Percentiles rank a stretch among this genome's conserved stretches.
These are phyloP conservation scores for Aschersonia sp. DNA, from an alignment of 2,329 filamentous ascomycete species.

Conservation along the genomic window DNA sequence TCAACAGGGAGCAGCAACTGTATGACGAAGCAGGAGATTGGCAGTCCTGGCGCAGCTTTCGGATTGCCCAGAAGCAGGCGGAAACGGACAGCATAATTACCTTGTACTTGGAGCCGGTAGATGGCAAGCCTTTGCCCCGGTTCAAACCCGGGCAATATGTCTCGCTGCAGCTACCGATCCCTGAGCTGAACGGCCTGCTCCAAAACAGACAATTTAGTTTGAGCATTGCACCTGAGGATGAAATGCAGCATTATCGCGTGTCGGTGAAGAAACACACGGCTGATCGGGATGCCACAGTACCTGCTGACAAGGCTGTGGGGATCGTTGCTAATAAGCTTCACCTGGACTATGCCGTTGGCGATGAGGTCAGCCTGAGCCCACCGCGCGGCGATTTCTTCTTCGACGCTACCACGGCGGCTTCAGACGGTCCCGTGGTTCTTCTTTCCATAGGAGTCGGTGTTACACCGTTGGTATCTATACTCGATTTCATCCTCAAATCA, in stretches of 20 bases:
- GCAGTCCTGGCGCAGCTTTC: constrained; percentile 35
- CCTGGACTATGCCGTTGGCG: constrained; percentile 30
- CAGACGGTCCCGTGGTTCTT: constrained; percentile 43
- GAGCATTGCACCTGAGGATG: constrained; percentile 37
- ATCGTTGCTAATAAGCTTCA: constrained; percentile 40
- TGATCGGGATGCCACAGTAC: constrained; percentile 14
- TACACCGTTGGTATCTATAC: constrained; percentile 51
- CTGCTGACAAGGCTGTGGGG: constrained; percentile 24
- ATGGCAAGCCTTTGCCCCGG: constrained; percentile 37
- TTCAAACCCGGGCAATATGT: constrained; percentile 64
- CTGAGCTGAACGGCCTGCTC: constrained; percentile 39
- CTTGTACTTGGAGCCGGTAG: constrained; percentile 53
- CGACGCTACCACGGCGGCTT: constrained; percentile 25
- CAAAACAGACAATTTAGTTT: constrained; percentile 68
- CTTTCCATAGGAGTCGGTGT: constrained; percentile 56
- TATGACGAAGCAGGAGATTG: constrained; percentile 36
- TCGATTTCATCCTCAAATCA: constrained; percentile 34
- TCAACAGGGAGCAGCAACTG: constrained; percentile 45
- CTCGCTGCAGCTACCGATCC: constrained; percentile 47
- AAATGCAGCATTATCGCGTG: constrained; percentile 51
- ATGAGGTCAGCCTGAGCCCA: constrained; percentile 38
- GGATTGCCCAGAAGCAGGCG: constrained; percentile 42
- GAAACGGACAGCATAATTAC: constrained; percentile 49
- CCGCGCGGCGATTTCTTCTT: constrained; percentile 49
- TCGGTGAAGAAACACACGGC: constrained; percentile 52